Evolutionary conservation across 495 filamentous ascomycete species (phyloP).

Genomic region (Tuber microsphaerosporum): DNA sequence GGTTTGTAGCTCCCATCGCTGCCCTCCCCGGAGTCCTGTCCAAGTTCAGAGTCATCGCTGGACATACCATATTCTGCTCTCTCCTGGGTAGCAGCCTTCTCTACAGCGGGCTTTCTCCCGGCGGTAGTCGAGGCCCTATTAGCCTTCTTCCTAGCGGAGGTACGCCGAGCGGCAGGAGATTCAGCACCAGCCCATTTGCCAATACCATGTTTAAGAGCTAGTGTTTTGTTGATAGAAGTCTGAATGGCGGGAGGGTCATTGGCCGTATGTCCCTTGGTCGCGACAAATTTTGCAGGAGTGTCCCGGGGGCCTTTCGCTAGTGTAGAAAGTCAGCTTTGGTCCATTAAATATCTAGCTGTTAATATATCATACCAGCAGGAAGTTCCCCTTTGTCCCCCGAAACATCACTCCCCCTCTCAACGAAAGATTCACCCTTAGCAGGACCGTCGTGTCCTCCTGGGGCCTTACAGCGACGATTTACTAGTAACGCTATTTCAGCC

Average conservation of each 20-base stretch:
- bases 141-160: neutral
- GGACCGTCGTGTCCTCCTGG: too few species aligned
- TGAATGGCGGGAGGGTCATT: neutral
- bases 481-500: neutral
- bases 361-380: neutral
- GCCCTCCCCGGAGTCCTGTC: neutral
- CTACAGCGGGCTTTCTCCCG: neutral
- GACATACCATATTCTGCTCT: accelerated
- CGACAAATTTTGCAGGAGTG: neutral
- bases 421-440: neutral
- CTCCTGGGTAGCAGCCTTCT: neutral
- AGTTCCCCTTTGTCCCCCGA: neutral
- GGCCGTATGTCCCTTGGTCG: neutral
- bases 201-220: neutral
- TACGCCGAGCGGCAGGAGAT: neutral
- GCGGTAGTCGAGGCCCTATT: neutral
- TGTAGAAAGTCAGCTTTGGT: neutral
- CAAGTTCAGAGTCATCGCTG: neutral
- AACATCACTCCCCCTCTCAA: neutral
- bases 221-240: neutral
- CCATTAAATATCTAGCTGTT: neutral
- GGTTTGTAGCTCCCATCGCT: neutral
- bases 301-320: neutral
- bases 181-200: neutral
- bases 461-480: too few species aligned